phyloP scores from a whole-genome alignment of 2,329 filamentous ascomycete species.

The Pyrenophora graminea region DNA sequence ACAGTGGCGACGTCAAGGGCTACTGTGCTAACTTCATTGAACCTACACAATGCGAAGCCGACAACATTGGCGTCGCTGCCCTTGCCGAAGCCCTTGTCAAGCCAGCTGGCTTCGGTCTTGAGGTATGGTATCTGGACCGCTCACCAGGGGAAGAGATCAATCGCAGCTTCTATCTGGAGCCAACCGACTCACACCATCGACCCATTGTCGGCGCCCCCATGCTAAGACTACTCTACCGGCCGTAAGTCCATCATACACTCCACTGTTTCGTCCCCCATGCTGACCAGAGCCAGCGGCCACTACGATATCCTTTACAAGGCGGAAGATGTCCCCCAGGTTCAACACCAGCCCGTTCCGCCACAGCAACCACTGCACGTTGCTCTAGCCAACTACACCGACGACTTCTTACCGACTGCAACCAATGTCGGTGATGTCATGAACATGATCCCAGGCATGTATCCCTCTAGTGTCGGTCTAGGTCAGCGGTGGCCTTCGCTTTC shows the following conservation, averaged over 20 bases:
- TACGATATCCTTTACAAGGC: slow-evolving; percentile 90
- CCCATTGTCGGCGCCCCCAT: slow-evolving; percentile 58
- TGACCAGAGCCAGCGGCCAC: slow-evolving; percentile 65
- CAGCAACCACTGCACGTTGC: slow-evolving; percentile 42
- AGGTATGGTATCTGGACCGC: slow-evolving; percentile 89
- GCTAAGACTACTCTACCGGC: slow-evolving; percentile 69
- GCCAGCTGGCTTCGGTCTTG: slow-evolving; percentile 76
- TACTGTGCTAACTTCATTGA: slow-evolving; percentile 76
- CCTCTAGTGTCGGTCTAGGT: slow-evolving; percentile 35
- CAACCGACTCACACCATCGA: slow-evolving; percentile 51
- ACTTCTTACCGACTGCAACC: slow-evolving; percentile 47
- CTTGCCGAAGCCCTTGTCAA: slow-evolving; percentile 79
- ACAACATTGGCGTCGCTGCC: slow-evolving; percentile 81
- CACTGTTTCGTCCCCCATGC: background rate
- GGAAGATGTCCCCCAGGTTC: slow-evolving; percentile 52
- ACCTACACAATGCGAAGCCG: slow-evolving; percentile 79
- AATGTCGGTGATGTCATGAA: slow-evolving; percentile 44
- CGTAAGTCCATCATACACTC: slow-evolving; percentile 52
- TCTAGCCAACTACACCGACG: slow-evolving; percentile 45
- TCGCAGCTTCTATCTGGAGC: slow-evolving; percentile 63
- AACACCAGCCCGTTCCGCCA: slow-evolving; percentile 30
- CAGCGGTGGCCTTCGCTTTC: slow-evolving; percentile 42
- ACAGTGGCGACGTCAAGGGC: slow-evolving; percentile 59
- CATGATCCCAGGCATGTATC: slow-evolving; percentile 54
- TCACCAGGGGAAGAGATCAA: slow-evolving; percentile 79